Evolutionary conservation across 257 asterid genomes (phyloP), one percentile per base, ranked within the genome.

Genomic region (Buddleja alternifolia): DNA sequence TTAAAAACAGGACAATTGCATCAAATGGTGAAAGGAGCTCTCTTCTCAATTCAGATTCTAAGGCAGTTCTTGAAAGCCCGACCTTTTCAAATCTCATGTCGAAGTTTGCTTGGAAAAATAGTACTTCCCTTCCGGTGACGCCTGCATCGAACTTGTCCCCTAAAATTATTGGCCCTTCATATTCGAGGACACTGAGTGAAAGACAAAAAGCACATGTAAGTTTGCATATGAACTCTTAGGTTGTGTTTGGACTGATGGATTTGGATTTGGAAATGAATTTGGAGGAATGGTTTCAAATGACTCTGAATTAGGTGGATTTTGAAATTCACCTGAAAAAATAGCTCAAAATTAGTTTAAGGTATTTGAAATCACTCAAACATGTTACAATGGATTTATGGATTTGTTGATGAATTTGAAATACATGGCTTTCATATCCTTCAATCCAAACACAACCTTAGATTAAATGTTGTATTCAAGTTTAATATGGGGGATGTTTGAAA

Each of bases 101-200:
- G 3, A 60, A 58, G 8, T 12, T 61, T 19, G 59, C 75, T 25
- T 84, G 96, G 96, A 78, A 76, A 61, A 86, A 81, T 78, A 83
- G 96, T 67, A 67, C 86, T 41, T 94, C 99, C 6, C 86, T 94
- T 78, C 99, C 96, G 1, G 95, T 84, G 62, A 82, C 93, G 1
- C 93, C 83, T 44, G 96, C 85, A 47, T 67, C 93, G 10, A 53
- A 67, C 77, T 59, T 75, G 59, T 77, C 97, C 50, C 97, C 97
- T 7, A 75, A 76, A 7, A 79, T 73, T 73, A 61, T 71, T 36
- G 75, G 77, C 34, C 90, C 90, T 4, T n/a, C 80, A 53, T 76
- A 96, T 21, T 74, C 86, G 9, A 81, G 84, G 74, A 64, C 86
- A 29, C 14, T 7, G 42, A 73, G 75, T 16, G 97, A 90, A 75